These are phyloP conservation scores for Trichoderma orchidacearum DNA, from an alignment of 495 filamentous ascomycete species.

Conservation along the genomic window DNA sequence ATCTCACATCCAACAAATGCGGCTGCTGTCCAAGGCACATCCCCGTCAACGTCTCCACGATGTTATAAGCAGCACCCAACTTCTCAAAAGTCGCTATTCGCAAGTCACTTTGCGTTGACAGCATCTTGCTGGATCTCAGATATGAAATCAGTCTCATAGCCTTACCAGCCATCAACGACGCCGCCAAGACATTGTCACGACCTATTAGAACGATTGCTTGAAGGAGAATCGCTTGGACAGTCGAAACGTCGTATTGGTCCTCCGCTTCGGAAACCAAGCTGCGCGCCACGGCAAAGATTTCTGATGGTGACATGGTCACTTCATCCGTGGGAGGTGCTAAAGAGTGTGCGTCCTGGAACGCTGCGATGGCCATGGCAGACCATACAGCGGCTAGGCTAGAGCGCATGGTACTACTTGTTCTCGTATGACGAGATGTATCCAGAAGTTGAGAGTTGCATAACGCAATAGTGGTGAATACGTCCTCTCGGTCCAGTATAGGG, in stretches of 20 bases:
- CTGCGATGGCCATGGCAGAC: constrained; percentile 44
- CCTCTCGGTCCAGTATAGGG: constrained; percentile 57
- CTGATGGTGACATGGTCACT: constrained; percentile 12
- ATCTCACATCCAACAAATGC: constrained; percentile 31
- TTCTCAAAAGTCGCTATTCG: constrained; percentile 28
- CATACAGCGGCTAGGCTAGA: constrained; percentile 44
- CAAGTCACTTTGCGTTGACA: constrained; percentile 7
- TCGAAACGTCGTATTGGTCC: constrained; percentile 41
- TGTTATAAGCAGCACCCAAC: constrained; percentile 47
- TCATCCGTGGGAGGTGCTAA: background rate
- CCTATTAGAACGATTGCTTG: constrained; percentile 47
- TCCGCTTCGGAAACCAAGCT: constrained; percentile 44
- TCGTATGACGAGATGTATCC: background rate
- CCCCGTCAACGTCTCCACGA: constrained; percentile 52
- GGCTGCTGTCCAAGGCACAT: constrained; percentile 37
- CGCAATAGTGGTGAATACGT: constrained; percentile 34
- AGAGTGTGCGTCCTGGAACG: constrained; percentile 23
- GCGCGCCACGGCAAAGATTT: constrained; percentile 46
- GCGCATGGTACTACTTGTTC: background rate
- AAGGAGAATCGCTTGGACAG: constrained; percentile 51
- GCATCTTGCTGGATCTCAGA: constrained; percentile 24
- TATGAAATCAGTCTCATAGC: constrained; percentile 44
- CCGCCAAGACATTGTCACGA: constrained; percentile 34
- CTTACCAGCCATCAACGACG: constrained; percentile 49
- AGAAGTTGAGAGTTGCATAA: constrained; percentile 24